A percentile compares a stretch with the other conserved stretches of the same genome.
These are phyloP conservation scores for Lasiodiplodia gonubiensis DNA, from an alignment of 2,329 filamentous ascomycete species.

Conservation along the genomic window DNA sequence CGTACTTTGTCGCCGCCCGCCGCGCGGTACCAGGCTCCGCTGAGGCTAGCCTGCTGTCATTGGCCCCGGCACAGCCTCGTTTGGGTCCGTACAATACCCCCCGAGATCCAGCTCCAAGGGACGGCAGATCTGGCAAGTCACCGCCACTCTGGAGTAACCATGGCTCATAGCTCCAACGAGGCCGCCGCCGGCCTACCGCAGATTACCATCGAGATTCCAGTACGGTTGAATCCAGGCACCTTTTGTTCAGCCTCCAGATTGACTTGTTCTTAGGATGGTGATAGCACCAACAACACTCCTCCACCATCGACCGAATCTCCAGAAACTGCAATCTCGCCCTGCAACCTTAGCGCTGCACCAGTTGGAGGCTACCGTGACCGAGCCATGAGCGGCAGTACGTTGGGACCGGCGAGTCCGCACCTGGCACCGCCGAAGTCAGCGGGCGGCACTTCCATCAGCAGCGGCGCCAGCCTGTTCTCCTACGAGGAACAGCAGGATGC, in stretches of 20 bases:
- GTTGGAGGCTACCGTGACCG: conserved; percentile 9
- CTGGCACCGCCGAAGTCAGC: conserved; percentile 22
- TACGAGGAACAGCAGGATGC: conserved; percentile 60
- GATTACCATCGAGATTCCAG: conserved; percentile 23
- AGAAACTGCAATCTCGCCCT: conserved; percentile 1
- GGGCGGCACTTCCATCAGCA: conserved; percentile 25
- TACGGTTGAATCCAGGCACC: not conserved
- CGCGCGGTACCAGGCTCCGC: not conserved
- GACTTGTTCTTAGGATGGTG: conserved; percentile 11
- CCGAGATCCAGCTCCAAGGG: not conserved
- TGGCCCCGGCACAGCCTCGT: conserved; percentile 13
- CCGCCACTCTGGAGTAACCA: not conserved
- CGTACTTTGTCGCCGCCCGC: not conserved
- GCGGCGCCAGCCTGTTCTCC: conserved; percentile 27
- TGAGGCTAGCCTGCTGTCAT: not conserved
- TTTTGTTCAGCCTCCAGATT: not conserved
- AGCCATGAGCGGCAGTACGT: conserved; percentile 28
- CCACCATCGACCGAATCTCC: not conserved
- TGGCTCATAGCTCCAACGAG: not conserved
- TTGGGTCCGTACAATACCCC: not conserved
- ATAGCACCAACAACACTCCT: not conserved
- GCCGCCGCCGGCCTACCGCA: conserved; percentile 1
- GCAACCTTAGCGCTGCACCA: conserved; percentile 1
- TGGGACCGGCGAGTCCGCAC: conserved; percentile 9
- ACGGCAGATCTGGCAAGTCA: conserved; percentile 11